A percentile compares a stretch with the other conserved stretches of the same genome.
Conservation (phyloP, 176 grass and related monocot species). For the Guadua angustifolia region DNA sequence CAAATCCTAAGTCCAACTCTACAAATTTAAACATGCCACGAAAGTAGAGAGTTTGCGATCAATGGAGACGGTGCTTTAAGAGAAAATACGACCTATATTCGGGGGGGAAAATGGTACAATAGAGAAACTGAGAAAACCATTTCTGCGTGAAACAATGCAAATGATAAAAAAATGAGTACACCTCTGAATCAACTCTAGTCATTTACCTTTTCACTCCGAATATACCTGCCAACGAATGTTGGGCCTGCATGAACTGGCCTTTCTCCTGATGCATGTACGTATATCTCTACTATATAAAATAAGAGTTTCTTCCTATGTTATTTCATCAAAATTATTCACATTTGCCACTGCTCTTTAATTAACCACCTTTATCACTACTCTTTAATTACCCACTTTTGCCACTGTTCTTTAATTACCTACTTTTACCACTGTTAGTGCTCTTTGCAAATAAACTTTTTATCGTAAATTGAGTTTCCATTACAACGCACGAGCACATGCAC, state of each 20-base stretch:
- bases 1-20: slow-evolving; percentile 12
- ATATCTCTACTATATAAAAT: too few species aligned
- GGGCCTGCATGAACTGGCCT: slow-evolving; percentile 64
- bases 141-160: not conserved
- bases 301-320: too few species aligned
- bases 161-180: not conserved
- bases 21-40: not conserved
- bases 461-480: too few species aligned
- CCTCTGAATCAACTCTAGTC: not conserved
- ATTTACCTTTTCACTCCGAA: slow-evolving; percentile 89
- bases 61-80: not conserved
- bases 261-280: slow-evolving; percentile 88
- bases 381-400: too few species aligned
- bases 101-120: not conserved
- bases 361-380: too few species aligned
- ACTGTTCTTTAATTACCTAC: too few species aligned
- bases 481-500: too few species aligned
- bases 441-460: too few species aligned
- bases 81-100: not conserved
- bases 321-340: too few species aligned
- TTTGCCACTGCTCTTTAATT: too few species aligned
- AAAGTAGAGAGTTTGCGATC: not conserved
- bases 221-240: slow-evolving; percentile 71
- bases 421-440: too few species aligned
- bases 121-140: slow-evolving; percentile 17